Conservation (phyloP, 768 basidiomycete genomes). For the Amanita inopinata region DNA sequence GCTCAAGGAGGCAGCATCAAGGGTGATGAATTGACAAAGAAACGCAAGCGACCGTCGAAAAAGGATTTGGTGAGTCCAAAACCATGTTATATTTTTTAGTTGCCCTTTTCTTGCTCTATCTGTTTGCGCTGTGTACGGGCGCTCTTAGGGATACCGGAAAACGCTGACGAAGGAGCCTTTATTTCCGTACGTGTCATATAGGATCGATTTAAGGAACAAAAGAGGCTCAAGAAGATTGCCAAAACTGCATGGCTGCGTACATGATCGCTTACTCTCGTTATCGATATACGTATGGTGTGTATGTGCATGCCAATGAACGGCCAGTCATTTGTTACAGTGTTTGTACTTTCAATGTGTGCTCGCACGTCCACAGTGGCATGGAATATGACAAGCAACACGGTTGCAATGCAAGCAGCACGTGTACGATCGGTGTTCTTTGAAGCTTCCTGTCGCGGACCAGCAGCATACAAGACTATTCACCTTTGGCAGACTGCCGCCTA, state of each 20-base stretch:
- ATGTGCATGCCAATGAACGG: neutral
- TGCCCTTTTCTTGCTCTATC: conserved; percentile 1
- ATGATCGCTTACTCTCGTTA: conserved; percentile 17
- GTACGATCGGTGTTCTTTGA: no score
- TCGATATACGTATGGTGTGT: neutral
- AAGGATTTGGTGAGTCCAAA: conserved; percentile 63
- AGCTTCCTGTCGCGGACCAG: no score
- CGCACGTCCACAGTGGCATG: neutral
- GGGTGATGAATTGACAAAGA: conserved; percentile 38
- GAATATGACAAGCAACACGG: neutral
- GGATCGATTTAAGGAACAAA: conserved; percentile 83
- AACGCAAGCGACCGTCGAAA: conserved; percentile 71
- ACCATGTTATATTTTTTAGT: conserved; percentile 2
- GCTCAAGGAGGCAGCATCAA: conserved; percentile 27
- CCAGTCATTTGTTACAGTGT: neutral
- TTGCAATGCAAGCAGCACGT: no score
- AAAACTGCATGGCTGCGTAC: conserved; percentile 85
- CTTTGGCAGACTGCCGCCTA: no score
- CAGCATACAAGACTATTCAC: no score
- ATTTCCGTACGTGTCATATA: conserved; percentile 19
- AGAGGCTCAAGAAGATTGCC: conserved; percentile 71
- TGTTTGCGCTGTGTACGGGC: conserved; percentile 8
- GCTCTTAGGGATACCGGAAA: conserved; percentile 1
- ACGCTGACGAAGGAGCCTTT: conserved; percentile 7
- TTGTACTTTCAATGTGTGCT: neutral